Evolutionary conservation across 441 rosid species (phyloP), one percentile per base, ranked within the genome.

Genomic region (Eruca vesicaria): DNA sequence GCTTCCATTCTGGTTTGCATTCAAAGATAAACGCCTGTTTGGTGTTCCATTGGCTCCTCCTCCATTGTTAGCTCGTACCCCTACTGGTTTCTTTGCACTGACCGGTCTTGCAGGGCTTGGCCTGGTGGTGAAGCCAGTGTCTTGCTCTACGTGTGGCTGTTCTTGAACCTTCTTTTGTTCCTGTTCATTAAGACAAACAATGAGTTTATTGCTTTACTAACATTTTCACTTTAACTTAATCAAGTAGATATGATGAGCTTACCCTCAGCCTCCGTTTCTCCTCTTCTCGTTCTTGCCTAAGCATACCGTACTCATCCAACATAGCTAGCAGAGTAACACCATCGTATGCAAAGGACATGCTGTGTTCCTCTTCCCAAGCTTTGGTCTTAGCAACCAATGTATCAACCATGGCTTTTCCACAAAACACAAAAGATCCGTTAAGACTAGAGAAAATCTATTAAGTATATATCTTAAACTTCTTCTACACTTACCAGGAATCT

Each of bases 271-370:
- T 86, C 50, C 89, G 81, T 77, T 91, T 93, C 86, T 96, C 98
- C 76, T 96, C 98, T 84, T 93, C 98, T 75, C 97, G 84, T 85
- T 96, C 98, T 68, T 91, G 97, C 82, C 97, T 86, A 77, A 93
- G 92, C 97, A 96, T 85, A 69, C 94, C 96, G 59, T 96, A 96
- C 83, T 96, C 97, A 50, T 96, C 96, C 11, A 93, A 83, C 99
- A 93, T 93, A 72, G 97, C 97, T 69, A 93, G 90, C 52, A 93
- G 91, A 41, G 97, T 94, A 81, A 93, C 96, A 0, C 99, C 97
- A 72, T 96, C 99, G 63, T 93, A 93, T 20, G 88, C 73, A 69
- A 89, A 93, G 7, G 89, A 84, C 57, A 83, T 56, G 66, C 84
- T 89, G 11, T 83, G 87, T 18, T 91, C 96, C 73, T 91, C 98